Conservation (phyloP, 2,329 filamentous ascomycete species). For the Penicillium sclerotigenum region DNA sequence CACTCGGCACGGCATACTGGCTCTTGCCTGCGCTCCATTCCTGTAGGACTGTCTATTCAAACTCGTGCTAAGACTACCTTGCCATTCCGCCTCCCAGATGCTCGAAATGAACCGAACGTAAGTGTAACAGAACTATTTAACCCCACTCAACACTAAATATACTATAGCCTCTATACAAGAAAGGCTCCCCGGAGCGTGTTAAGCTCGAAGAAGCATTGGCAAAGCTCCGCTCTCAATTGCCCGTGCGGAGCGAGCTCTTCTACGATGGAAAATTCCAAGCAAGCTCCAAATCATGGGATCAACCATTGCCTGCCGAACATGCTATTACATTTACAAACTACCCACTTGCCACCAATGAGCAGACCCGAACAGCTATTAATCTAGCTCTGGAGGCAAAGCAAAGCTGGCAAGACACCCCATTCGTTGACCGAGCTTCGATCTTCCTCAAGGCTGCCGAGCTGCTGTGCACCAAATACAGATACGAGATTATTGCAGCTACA, state of each 20-base stretch:
- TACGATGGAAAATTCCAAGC: conserved; percentile 30
- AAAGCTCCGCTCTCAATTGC: conserved; percentile 33
- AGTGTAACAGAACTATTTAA: conserved; percentile 1
- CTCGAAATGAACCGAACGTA: conserved; percentile 38
- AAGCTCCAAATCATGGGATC: conserved; percentile 24
- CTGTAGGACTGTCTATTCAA: conserved; percentile 12
- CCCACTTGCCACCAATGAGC: conserved; percentile 69
- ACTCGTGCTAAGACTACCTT: conserved; percentile 26
- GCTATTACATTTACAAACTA: conserved; percentile 69
- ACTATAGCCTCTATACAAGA: conserved; percentile 25
- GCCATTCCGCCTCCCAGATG: conserved; percentile 32
- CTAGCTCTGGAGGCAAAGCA: conserved; percentile 77
- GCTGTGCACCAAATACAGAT: conserved; percentile 83
- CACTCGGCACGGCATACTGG: conserved; percentile 15
- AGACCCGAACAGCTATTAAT: conserved; percentile 75
- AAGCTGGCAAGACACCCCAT: conserved; percentile 79
- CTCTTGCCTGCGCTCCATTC: conserved; percentile 12
- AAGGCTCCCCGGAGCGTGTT: conserved; percentile 34
- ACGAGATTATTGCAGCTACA: conserved; percentile 90
- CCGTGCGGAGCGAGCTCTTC: conserved; percentile 31
- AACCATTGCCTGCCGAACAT: conserved; percentile 32
- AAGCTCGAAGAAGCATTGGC: conserved; percentile 33
- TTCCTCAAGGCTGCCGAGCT: conserved; percentile 94
- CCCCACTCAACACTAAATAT: neutral
- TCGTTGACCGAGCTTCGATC: conserved; percentile 81